Percentiles rank a stretch among this genome's conserved stretches.
These are phyloP conservation scores for Blastocystis sp. DNA, from an alignment of 352 stramenopile genomes.

Conservation along the genomic window DNA sequence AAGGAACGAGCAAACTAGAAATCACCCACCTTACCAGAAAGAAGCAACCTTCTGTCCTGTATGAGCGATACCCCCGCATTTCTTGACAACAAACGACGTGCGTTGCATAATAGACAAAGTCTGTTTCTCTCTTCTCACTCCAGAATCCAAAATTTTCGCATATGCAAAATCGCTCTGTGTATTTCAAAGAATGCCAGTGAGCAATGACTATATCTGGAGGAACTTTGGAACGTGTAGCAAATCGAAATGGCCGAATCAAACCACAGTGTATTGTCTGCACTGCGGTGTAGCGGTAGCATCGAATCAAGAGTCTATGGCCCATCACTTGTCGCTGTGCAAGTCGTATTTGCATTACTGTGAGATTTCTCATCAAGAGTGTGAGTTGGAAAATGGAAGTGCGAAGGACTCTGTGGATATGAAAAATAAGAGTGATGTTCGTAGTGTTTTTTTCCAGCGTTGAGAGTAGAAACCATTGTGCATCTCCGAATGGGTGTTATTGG, in stretches of 20 bases:
- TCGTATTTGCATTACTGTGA: background rate
- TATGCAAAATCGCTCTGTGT: background rate
- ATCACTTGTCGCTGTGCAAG: background rate
- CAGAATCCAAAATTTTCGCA: background rate
- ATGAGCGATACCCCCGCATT: background rate
- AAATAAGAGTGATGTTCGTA: no score
- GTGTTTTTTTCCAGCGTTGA: background rate
- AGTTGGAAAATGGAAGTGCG: no score
- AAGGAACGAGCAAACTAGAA: constrained; percentile 9
- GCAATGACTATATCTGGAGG: background rate
- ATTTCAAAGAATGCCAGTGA: background rate
- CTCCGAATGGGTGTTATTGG: constrained; percentile 7
- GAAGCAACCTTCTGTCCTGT: background rate
- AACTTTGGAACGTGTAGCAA: background rate
- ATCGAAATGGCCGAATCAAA: background rate
- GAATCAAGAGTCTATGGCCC: background rate
- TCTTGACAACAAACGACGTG: background rate
- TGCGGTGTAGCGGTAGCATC: background rate
- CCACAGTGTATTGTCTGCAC: background rate
- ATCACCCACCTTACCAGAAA: background rate
- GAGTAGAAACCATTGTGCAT: background rate
- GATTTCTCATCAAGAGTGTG: no score
- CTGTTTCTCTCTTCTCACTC: background rate
- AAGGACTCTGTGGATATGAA: no score
- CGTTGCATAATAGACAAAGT: background rate